These are phyloP conservation scores for Steccherinum ochraceum DNA, from an alignment of 768 basidiomycete species.

Conservation along the genomic window DNA sequence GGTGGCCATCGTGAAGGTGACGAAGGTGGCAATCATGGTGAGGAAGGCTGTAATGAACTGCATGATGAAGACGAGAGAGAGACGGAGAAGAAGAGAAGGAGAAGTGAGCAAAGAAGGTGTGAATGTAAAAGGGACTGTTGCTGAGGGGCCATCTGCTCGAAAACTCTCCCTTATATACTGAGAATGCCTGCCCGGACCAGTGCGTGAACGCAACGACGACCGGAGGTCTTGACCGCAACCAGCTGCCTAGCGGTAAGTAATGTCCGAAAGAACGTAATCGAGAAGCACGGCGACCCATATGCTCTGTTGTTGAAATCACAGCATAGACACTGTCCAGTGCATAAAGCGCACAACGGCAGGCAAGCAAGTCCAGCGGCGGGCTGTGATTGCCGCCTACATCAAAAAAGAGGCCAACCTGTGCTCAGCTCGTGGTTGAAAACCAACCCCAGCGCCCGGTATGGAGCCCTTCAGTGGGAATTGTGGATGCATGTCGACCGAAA, in stretches of 20 bases:
- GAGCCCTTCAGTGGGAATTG: neutral
- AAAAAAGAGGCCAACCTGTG: neutral
- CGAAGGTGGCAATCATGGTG: constrained; percentile 12
- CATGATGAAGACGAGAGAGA: constrained; percentile 19
- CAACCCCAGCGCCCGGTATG: neutral
- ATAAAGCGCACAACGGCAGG: neutral
- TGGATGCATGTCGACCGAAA: neutral
- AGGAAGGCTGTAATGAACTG: constrained; percentile 17
- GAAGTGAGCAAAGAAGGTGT: neutral
- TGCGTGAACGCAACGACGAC: too few relatives aligned
- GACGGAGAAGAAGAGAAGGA: neutral
- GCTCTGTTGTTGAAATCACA: neutral
- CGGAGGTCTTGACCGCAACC: too few relatives aligned
- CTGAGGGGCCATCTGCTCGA: too few relatives aligned
- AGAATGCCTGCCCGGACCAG: too few relatives aligned
- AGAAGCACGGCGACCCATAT: too few relatives aligned
- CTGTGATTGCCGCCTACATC: neutral
- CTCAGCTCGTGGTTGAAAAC: neutral
- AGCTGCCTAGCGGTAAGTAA: too few relatives aligned
- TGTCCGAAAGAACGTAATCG: too few relatives aligned
- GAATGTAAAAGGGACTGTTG: neutral
- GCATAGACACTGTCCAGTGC: neutral
- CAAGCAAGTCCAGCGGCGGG: neutral
- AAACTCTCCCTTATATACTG: too few relatives aligned
- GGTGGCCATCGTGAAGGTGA: constrained; percentile 14